Conservation (phyloP, 2,329 filamentous ascomycete species). For the Xylaria sp. region DNA sequence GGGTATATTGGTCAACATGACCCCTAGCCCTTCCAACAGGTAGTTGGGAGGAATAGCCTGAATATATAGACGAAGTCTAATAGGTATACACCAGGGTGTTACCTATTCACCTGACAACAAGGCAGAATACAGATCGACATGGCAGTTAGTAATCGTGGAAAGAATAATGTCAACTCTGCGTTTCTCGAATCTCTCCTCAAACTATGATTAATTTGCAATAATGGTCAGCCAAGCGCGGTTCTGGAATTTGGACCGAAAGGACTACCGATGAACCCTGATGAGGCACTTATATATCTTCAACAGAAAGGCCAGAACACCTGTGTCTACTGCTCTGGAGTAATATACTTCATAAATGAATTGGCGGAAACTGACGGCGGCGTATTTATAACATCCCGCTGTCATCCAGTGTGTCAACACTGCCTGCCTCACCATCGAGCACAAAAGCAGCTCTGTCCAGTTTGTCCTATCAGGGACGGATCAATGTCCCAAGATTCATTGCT, state of each 20-base stretch:
- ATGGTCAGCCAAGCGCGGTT: not conserved
- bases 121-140: constrained; percentile 13
- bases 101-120: no score
- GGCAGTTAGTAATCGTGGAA: constrained; percentile 10
- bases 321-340: constrained; percentile 9
- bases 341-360: constrained; percentile 11
- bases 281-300: constrained; percentile 17
- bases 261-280: constrained; percentile 4
- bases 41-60: no score
- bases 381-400: constrained; percentile 9
- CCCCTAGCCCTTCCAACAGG: no score
- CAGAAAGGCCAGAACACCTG: constrained; percentile 14
- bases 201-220: constrained; percentile 44
- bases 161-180: constrained; percentile 1
- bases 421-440: not conserved
- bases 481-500: not conserved
- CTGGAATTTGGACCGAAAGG: constrained; percentile 1
- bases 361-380: constrained; percentile 1
- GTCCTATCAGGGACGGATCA: not conserved
- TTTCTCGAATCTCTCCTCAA: constrained; percentile 41
- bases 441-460: not conserved
- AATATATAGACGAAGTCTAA: no score
- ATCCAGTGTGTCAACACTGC: constrained; percentile 22
- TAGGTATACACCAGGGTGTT: no score
- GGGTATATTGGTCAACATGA: no score